Conservation (phyloP, 1,284 basidiomycete species). For the Earliella scabrosa region DNA sequence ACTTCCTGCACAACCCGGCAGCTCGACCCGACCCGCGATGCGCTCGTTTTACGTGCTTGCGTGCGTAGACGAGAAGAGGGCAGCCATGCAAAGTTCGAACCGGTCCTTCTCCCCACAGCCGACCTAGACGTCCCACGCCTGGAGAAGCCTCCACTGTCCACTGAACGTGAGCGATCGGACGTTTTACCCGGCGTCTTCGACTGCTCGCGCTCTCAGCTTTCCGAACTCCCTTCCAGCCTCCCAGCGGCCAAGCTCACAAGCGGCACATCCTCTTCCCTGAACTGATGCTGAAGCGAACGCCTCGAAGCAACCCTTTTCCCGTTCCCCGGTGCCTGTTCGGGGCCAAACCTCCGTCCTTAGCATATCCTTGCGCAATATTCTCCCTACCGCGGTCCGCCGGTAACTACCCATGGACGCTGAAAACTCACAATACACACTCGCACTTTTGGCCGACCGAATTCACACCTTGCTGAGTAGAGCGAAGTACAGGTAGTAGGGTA, state of each 20-base stretch:
- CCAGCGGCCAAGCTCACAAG: neutral
- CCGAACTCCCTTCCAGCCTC: neutral
- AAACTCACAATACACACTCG: too few relatives aligned
- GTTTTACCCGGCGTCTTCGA: slow-evolving; percentile 3
- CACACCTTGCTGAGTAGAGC: too few relatives aligned
- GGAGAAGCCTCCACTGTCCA: neutral
- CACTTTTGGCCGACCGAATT: too few relatives aligned
- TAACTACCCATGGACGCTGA: neutral
- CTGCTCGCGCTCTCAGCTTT: neutral
- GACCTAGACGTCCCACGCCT: neutral
- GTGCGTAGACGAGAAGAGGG: neutral
- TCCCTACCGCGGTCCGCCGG: neutral
- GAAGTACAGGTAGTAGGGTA: too few relatives aligned
- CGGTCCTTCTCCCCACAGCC: neutral
- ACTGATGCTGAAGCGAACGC: neutral
- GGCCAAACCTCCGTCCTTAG: neutral
- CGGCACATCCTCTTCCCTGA: neutral
- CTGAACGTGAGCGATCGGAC: slow-evolving; percentile 6
- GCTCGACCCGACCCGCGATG: neutral
- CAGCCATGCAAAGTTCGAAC: neutral
- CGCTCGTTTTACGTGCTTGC: neutral
- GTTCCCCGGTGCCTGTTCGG: slow-evolving; percentile 8
- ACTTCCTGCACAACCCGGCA: neutral
- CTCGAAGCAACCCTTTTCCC: slow-evolving; percentile 17
- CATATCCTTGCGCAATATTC: too few relatives aligned